Conservation (phyloP, 163 green algal species). For the Chlorella variabilis region DNA sequence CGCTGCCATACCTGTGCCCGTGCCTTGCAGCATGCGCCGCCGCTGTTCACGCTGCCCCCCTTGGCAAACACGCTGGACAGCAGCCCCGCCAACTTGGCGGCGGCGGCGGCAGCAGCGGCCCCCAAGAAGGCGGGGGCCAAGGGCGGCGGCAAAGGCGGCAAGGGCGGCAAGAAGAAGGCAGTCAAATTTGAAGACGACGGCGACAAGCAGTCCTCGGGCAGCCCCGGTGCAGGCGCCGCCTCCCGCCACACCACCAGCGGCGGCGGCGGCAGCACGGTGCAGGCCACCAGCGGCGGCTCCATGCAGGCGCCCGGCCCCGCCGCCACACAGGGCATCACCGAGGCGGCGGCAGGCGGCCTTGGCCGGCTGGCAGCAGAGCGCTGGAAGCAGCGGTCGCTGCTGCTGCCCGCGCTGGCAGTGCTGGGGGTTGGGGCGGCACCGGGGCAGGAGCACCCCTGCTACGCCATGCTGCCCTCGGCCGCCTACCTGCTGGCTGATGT, state of each 20-base stretch:
- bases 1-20: too few relatives aligned
- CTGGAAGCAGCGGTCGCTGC: slow-evolving; percentile 35
- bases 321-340: slow-evolving; percentile 5
- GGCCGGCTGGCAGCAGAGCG: not conserved
- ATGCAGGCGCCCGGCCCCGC: not conserved
- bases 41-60: slow-evolving; percentile 20
- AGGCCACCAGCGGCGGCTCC: not conserved
- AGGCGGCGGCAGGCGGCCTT: not conserved
- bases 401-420: slow-evolving; percentile 28
- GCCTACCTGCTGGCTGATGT: slow-evolving; percentile 46
- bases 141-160: not conserved
- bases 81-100: not conserved
- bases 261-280: not conserved
- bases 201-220: too few relatives aligned
- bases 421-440: slow-evolving; percentile 12
- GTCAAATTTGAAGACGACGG: slow-evolving; percentile 24
- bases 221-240: not conserved
- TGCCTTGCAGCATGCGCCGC: slow-evolving; percentile 18
- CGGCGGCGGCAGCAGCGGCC: not conserved
- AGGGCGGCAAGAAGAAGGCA: slow-evolving; percentile 6
- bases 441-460: slow-evolving; percentile 12
- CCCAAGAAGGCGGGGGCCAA: slow-evolving; percentile 12
- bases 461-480: slow-evolving; percentile 28
- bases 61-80: slow-evolving; percentile 29
- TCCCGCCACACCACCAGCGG: slow-evolving; percentile 10